Evolutionary conservation across 1,284 basidiomycete species (phyloP).

Genomic region (Cutaneotrichosporon daszewskae): DNA sequence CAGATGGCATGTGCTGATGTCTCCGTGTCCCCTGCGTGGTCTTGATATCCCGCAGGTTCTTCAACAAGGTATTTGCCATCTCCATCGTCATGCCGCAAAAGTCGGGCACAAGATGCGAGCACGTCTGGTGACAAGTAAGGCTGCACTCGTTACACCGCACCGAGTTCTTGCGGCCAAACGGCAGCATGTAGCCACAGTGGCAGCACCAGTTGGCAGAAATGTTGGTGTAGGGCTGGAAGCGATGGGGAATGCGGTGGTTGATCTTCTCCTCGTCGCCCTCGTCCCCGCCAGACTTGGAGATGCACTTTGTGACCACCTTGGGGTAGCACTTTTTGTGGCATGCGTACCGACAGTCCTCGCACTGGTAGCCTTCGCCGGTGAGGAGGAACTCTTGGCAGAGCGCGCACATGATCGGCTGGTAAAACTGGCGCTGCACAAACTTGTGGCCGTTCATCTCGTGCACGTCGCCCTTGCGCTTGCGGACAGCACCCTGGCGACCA

Average conservation of each 20-base stretch:
- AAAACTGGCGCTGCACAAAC: conserved; percentile 96
- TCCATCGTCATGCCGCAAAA: conserved; percentile 99
- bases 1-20: conserved; percentile 8
- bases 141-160: conserved; percentile 93
- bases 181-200: conserved; percentile 97
- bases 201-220: conserved; percentile 99
- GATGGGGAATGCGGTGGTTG: conserved; percentile 98
- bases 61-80: conserved; percentile 88
- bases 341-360: conserved; percentile 97
- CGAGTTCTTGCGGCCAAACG: conserved; percentile 93
- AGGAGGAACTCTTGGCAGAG: conserved; percentile 97
- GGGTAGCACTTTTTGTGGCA: conserved; percentile 99
- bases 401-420: conserved; percentile 96
- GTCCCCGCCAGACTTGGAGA: conserved; percentile 90
- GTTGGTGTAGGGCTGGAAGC: conserved; percentile 95
- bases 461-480: conserved; percentile 96
- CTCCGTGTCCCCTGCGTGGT: conserved; percentile 47
- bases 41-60: conserved; percentile 75
- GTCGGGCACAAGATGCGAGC: conserved; percentile 96
- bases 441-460: conserved; percentile 99
- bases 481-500: conserved; percentile 94
- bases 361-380: conserved; percentile 96
- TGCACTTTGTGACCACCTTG: conserved; percentile 99
- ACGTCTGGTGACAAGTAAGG: conserved; percentile 95
- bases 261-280: conserved; percentile 98